phyloP scores from a whole-genome alignment of 805 yeast species.

The Torulaspora maleeae region DNA sequence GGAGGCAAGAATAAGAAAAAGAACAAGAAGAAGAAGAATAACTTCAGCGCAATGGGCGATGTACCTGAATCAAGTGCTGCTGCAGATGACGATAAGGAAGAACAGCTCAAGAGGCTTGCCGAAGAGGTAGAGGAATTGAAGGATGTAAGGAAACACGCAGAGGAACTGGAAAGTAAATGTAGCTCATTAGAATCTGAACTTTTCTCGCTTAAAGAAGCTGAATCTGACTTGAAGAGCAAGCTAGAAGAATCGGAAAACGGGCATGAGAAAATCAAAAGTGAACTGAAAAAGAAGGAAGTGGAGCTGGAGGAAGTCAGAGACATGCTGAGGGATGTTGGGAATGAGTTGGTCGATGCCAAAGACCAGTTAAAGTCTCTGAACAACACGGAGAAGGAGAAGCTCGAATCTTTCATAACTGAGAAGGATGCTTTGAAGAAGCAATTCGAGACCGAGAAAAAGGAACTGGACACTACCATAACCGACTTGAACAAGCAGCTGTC shows the following conservation, averaged over 20 bases:
- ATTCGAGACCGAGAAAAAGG: conserved; percentile 10
- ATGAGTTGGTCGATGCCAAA: conserved; percentile 68
- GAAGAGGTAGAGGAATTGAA: conserved; percentile 18
- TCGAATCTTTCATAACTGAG: conserved; percentile 8
- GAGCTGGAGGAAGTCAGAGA: conserved; percentile 71
- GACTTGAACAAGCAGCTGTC: conserved; percentile 22
- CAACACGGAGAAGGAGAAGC: conserved; percentile 30
- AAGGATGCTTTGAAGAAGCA: conserved; percentile 14
- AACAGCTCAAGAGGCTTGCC: conserved; percentile 10
- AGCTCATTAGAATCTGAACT: conserved; percentile 16
- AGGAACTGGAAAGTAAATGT: conserved; percentile 19
- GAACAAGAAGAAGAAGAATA: conserved; percentile 7
- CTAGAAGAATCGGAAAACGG: conserved; percentile 10
- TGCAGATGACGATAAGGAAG: conserved; percentile 6
- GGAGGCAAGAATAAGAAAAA: conserved; percentile 7
- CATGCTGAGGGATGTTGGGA: conserved; percentile 70
- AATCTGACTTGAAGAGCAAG: conserved; percentile 3
- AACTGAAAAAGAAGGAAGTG: conserved; percentile 41
- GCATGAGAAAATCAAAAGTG: conserved; percentile 19
- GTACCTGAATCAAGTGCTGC: not conserved
- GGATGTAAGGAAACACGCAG: conserved; percentile 11
- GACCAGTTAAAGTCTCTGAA: conserved; percentile 50
- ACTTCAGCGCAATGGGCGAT: not conserved
- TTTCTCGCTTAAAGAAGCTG: conserved; percentile 6
- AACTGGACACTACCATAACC: conserved; percentile 9